Evolutionary conservation across 257 asterid species (phyloP), one percentile per base, ranked within the genome.

Genomic region (Salvia splendens): DNA sequence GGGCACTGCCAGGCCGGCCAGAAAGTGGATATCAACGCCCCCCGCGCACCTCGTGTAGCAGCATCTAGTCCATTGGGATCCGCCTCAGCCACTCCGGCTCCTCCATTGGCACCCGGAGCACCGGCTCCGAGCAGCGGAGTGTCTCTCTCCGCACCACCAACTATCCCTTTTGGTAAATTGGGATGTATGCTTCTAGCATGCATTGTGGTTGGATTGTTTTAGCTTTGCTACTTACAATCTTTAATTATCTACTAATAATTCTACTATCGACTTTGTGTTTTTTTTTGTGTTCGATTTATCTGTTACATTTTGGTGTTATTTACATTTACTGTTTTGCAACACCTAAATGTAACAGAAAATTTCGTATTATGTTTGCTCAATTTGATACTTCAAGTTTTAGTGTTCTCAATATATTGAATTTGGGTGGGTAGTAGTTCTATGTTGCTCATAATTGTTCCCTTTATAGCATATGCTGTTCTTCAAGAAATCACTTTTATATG

Each of bases 1-100:
- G 97, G 95, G 4, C 97, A 90, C 71, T 90, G 97, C 62, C 95
- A 86, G 61, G 61, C 96, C 0, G 97, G 97, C 2, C 97, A 90
- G 53, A 90, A 79, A 66, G 95, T 90, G 35, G 96, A 90, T 49
- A 87, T 87, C 73, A 87, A 90, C 6, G 96, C 83, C 5, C 77
- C 61, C 43, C 86, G 76, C 6, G 49, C 70, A 12, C 61, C 84
- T 46, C 53, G 81, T 0, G 20, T 51, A 2, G 85, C 79, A 2
- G 85, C 79, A 35, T 83, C 86, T 14, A 35, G 69, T 36, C 84
- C 89, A 1, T 73, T 84, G 1, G 77, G 62, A 15, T 43, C 67
- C 6, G 45, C 45, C 45, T 40, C 11, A 14, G 71, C 85, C 33
- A 35, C 79, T 71, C 64, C 75, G 0, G 51, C 78, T 69, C 79